Evolutionary conservation across 139 green algal genomes (phyloP).

Genomic region (Diplosphaera chodatii): DNA sequence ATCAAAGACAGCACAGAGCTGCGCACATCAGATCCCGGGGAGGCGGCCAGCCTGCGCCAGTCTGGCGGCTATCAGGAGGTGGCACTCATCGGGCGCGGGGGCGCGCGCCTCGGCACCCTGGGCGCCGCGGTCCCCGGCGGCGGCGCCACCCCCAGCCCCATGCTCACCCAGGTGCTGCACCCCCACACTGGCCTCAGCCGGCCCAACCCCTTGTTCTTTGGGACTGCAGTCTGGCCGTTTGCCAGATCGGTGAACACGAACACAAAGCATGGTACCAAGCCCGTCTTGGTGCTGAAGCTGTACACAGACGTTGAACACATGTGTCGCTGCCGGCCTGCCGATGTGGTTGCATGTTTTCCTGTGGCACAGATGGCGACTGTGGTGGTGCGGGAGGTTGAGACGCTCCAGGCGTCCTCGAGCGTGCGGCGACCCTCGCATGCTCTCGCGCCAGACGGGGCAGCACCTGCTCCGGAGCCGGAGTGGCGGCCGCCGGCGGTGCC

Average conservation of each 20-base stretch:
- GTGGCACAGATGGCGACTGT: neutral
- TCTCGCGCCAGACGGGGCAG: neutral
- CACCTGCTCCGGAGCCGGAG: neutral
- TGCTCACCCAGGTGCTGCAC: neutral
- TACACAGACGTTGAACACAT: no score
- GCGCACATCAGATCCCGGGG: no score
- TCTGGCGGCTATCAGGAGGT: neutral
- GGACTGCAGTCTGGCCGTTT: no score
- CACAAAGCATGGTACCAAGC: no score
- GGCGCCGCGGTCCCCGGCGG: no score
- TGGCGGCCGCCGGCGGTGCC: neutral
- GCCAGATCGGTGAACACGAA: no score
- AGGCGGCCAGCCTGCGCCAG: neutral
- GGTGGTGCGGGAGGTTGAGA: neutral
- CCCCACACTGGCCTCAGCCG: no score
- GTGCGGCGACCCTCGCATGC: neutral
- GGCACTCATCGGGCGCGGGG: neutral
- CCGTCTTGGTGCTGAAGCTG: no score
- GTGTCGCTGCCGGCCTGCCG: no score
- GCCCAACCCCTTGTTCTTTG: no score
- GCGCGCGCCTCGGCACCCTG: neutral
- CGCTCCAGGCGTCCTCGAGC: neutral
- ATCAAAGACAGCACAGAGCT: neutral
- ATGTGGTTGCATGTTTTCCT: no score
- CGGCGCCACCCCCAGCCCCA: neutral